A percentile compares a stretch with the other conserved stretches of the same genome.
Conservation (phyloP, 495 filamentous ascomycete genomes). For the Lichina pygmaea region DNA sequence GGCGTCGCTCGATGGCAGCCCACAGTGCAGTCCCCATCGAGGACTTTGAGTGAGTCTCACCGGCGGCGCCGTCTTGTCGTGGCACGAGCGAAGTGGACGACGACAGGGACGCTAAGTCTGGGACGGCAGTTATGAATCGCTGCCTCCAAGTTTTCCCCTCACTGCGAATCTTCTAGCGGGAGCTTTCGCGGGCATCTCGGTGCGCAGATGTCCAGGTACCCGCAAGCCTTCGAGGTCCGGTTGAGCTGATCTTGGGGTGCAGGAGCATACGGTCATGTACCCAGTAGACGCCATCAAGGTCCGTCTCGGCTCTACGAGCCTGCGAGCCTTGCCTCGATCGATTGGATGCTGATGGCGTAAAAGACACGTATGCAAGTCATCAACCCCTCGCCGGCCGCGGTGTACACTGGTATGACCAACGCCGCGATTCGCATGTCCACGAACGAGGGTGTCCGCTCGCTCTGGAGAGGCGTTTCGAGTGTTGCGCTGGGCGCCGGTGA, state of each 20-base stretch:
- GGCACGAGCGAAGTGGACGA: no score
- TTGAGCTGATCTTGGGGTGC: neutral
- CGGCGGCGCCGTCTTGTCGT: neutral
- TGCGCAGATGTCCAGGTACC: slow-evolving; percentile 18
- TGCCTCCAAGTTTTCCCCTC: slow-evolving; percentile 31
- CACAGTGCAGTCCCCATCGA: slow-evolving; percentile 22
- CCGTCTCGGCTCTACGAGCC: neutral
- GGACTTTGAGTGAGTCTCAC: slow-evolving; percentile 14
- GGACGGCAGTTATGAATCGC: slow-evolving; percentile 22
- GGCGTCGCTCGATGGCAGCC: slow-evolving; percentile 1
- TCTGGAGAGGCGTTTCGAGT: slow-evolving; percentile 93
- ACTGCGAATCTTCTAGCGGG: slow-evolving; percentile 28
- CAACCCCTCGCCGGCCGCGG: slow-evolving; percentile 57
- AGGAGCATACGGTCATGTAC: slow-evolving; percentile 93
- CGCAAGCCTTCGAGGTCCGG: slow-evolving; percentile 2
- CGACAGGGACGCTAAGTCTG: no score
- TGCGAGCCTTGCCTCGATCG: slow-evolving; percentile 4
- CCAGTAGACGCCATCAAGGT: slow-evolving; percentile 96
- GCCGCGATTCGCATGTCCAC: slow-evolving; percentile 75
- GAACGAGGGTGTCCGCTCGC: slow-evolving; percentile 63
- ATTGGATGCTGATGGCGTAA: neutral
- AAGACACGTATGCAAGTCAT: slow-evolving; percentile 96
- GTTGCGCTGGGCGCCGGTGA: slow-evolving; percentile 84
- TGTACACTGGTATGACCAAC: slow-evolving; percentile 79
- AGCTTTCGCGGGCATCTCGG: slow-evolving; percentile 91